Conservation (phyloP, 495 filamentous ascomycete species). For the Penicillium pancosmium region DNA sequence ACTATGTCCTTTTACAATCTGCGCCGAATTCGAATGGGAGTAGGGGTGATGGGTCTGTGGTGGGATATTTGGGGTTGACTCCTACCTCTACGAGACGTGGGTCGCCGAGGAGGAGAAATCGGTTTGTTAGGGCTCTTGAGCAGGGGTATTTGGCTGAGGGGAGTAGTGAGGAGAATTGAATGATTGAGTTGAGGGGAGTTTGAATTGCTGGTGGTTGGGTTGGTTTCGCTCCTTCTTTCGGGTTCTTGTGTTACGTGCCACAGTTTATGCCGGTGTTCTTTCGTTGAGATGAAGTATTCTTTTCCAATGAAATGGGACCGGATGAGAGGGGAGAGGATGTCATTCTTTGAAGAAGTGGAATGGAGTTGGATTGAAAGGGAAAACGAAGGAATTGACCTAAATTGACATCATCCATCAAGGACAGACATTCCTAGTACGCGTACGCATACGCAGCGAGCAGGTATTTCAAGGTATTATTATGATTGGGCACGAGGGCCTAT, state of each 20-base stretch:
- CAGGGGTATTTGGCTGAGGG: conserved; percentile 1
- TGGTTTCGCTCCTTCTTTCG: background rate
- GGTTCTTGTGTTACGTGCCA: too few species aligned
- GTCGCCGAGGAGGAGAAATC: background rate
- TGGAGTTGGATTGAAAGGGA: too few species aligned
- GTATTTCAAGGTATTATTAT: conserved; percentile 1
- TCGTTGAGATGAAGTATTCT: too few species aligned
- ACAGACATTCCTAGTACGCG: background rate
- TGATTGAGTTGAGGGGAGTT: background rate
- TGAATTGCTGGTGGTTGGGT: too few species aligned
- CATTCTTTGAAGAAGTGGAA: too few species aligned
- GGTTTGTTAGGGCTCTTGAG: background rate
- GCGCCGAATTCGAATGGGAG: background rate
- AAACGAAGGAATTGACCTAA: too few species aligned
- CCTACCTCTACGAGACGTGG: too few species aligned
- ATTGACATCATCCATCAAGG: background rate
- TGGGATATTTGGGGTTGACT: background rate
- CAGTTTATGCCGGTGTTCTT: too few species aligned
- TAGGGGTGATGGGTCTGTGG: background rate
- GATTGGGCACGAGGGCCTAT: background rate
- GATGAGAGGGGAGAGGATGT: too few species aligned
- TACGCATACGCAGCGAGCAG: background rate
- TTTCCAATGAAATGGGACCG: too few species aligned
- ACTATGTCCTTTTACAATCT: background rate
- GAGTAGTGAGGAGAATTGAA: background rate